phyloP scores from a whole-genome alignment of 345 rosid genomes.

The Eucalyptus curtisii region DNA sequence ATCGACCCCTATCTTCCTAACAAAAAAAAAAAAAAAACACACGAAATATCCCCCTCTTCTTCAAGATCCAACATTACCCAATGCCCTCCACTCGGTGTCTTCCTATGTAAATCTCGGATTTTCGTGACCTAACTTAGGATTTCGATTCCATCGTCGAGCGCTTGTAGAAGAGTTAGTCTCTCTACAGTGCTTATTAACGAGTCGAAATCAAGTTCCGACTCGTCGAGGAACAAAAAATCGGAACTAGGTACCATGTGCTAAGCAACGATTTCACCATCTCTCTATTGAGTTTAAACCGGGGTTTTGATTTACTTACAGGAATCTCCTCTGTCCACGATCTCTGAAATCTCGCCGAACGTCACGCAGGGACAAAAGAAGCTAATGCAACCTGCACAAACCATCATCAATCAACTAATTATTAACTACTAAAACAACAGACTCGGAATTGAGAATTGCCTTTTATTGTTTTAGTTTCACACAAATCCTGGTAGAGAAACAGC shows the following conservation, averaged over 20 bases:
- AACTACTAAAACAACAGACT: neutral
- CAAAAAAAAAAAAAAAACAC: neutral
- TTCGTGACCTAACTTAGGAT: neutral
- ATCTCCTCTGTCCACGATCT: conserved; percentile 37
- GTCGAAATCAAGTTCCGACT: neutral
- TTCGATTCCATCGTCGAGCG: neutral
- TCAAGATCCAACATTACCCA: neutral
- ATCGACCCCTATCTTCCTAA: neutral
- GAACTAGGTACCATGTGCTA: neutral
- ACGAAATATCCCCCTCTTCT: neutral
- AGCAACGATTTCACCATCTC: neutral
- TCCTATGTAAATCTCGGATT: neutral
- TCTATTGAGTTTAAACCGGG: neutral
- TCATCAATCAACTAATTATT: too few relatives aligned
- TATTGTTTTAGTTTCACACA: neutral
- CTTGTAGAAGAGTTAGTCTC: neutral
- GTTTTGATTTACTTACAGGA: conserved; percentile 13
- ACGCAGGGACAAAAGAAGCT: conserved; percentile 46
- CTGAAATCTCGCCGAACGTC: conserved; percentile 50
- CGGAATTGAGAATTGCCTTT: neutral
- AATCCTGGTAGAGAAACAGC: neutral
- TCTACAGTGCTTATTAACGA: neutral
- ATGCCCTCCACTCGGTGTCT: neutral
- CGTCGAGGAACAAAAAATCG: neutral
- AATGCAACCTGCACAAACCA: conserved; percentile 19